These are phyloP conservation scores for Penicillium maclennaniae DNA, from an alignment of 495 filamentous ascomycete genomes.

Conservation along the genomic window DNA sequence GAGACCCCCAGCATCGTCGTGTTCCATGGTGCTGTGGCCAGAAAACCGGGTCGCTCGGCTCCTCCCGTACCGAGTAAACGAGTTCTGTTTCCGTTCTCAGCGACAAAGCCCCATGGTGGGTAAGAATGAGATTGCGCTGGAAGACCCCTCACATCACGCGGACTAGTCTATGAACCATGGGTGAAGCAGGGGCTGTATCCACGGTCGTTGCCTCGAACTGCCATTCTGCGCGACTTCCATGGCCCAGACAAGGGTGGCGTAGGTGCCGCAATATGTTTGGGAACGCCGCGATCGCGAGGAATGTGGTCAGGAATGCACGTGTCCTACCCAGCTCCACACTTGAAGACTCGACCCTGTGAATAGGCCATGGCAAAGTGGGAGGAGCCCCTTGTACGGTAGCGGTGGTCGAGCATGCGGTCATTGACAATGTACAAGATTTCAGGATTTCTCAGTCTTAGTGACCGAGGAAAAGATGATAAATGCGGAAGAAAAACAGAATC, in stretches of 20 bases:
- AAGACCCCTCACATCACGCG: background rate
- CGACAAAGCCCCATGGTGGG: background rate
- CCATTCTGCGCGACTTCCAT: background rate
- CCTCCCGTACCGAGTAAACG: constrained; percentile 2
- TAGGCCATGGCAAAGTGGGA: background rate
- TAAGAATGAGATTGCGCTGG: background rate
- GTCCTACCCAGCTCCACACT: constrained; percentile 13
- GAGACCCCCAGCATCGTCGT: background rate
- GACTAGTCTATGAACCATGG: background rate
- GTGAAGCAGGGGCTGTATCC: background rate
- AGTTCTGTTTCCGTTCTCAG: constrained; percentile 4
- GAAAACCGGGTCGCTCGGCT: constrained; percentile 5
- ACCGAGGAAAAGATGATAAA: no score
- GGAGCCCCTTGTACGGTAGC: no score
- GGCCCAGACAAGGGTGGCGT: constrained; percentile 2
- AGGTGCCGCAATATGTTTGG: constrained; percentile 5
- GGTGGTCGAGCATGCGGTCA: no score
- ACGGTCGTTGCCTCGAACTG: background rate
- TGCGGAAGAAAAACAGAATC: no score
- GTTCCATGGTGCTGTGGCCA: background rate
- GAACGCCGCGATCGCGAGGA: constrained; percentile 16
- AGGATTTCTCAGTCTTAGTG: no score
- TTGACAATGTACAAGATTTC: no score
- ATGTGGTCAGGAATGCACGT: constrained; percentile 18
- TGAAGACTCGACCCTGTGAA: background rate